A percentile compares a stretch with the other conserved stretches of the same genome.
These are phyloP conservation scores for Inga oerstediana DNA, from an alignment of 306 rosid genomes.

Conservation along the genomic window DNA sequence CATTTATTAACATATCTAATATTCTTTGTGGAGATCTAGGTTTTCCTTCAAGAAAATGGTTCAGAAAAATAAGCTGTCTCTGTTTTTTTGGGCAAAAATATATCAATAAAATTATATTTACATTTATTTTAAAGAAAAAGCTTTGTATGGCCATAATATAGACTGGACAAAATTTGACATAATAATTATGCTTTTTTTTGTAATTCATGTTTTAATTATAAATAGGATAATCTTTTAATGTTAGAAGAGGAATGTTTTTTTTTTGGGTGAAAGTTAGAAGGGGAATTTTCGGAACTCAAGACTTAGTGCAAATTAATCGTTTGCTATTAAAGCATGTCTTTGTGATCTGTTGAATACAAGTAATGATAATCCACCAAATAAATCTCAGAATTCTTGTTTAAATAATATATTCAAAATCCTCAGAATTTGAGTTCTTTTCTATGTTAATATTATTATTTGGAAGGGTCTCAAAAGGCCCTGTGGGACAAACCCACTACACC, in stretches of 20 bases:
- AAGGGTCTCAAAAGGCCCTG: background rate
- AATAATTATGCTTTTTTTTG: background rate
- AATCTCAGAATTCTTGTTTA: background rate
- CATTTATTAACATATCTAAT: background rate
- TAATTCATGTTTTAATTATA: background rate
- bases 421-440: background rate
- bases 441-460: background rate
- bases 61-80: background rate
- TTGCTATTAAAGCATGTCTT: background rate
- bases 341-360: slow-evolving; percentile 1
- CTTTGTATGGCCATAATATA: background rate
- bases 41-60: background rate
- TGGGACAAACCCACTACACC: background rate
- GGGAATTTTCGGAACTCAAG: slow-evolving; percentile 1
- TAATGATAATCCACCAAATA: slow-evolving; percentile 7
- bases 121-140: background rate
- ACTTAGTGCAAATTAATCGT: background rate
- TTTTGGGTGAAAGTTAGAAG: background rate
- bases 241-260: background rate
- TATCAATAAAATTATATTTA: background rate
- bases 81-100: background rate
- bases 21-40: background rate
- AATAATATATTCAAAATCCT: background rate
- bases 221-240: background rate
- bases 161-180: background rate